Conservation (phyloP, 805 yeast genomes). For the Saturnispora besseyi region DNA sequence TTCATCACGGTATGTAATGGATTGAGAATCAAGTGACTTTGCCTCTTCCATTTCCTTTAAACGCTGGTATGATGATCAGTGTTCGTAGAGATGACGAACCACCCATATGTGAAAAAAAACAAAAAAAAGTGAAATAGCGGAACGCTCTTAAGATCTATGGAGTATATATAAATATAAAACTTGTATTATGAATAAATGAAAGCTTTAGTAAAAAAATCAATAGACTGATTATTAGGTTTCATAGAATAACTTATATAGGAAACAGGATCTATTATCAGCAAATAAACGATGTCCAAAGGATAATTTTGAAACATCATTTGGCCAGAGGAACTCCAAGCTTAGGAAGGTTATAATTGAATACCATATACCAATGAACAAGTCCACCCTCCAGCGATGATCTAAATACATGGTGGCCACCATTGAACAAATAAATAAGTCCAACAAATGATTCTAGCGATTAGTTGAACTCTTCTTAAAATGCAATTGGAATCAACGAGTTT, state of each 20-base stretch:
- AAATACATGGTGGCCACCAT: slow-evolving; percentile 69
- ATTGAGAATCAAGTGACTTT: slow-evolving; percentile 31
- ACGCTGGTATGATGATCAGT: too few relatives aligned
- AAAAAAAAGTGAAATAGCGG: neutral
- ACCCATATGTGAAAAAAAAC: neutral
- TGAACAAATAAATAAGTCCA: slow-evolving; percentile 42
- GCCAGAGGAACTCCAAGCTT: slow-evolving; percentile 22
- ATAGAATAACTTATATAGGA: neutral
- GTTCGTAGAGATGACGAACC: too few relatives aligned
- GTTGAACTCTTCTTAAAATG: neutral
- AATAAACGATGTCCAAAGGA: neutral
- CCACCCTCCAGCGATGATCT: slow-evolving; percentile 66
- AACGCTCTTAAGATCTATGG: too few relatives aligned
- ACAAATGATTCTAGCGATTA: slow-evolving; percentile 27
- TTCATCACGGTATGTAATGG: slow-evolving; percentile 32
- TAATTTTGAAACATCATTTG: neutral
- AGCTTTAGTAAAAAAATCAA: neutral
- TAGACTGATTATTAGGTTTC: neutral
- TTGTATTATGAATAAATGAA: neutral
- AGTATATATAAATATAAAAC: too few relatives aligned
- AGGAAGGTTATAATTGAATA: slow-evolving; percentile 40
- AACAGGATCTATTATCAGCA: neutral
- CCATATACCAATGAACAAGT: slow-evolving; percentile 44
- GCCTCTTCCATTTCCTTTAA: slow-evolving; percentile 16
- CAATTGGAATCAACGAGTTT: neutral